Evolutionary conservation across 2,329 filamentous ascomycete genomes (phyloP).

Genomic region (Penicillium sp.): DNA sequence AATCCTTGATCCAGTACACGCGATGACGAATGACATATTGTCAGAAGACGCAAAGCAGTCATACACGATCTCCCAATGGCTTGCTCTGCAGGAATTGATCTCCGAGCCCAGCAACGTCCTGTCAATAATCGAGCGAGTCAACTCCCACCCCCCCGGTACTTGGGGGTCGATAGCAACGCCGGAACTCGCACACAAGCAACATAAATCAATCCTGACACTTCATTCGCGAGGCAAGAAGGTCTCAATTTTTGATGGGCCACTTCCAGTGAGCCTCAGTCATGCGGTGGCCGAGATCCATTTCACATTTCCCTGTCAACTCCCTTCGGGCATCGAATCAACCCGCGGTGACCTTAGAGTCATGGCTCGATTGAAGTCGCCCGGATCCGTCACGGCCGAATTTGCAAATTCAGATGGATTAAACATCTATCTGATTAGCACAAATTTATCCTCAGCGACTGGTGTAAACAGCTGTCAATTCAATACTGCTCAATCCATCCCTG

Average conservation of each 20-base stretch:
- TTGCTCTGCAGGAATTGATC: neutral
- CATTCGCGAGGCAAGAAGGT: conserved; percentile 14
- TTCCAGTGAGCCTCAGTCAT: conserved; percentile 47
- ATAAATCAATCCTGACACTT: neutral
- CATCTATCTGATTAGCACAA: conserved; percentile 49
- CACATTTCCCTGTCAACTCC: conserved; percentile 42
- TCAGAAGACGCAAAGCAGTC: too few relatives aligned
- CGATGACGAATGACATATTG: neutral
- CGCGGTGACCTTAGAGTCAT: conserved; percentile 38
- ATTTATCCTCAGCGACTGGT: neutral
- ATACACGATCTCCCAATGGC: neutral
- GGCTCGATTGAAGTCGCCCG: conserved; percentile 44
- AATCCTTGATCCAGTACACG: too few relatives aligned
- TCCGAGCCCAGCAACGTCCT: neutral
- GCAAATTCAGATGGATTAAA: conserved; percentile 57
- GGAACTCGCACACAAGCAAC: conserved; percentile 1
- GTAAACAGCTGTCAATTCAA: conserved; percentile 29
- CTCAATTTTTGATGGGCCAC: conserved; percentile 25
- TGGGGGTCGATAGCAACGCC: conserved; percentile 5
- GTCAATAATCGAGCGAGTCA: neutral
- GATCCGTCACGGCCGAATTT: conserved; percentile 54
- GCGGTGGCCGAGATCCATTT: conserved; percentile 43
- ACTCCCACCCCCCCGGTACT: neutral
- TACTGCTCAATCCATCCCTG: conserved; percentile 50
- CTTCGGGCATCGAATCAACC: conserved; percentile 42